Base-by-base conservation (phyloP, 768 basidiomycete genomes). In the Pisolithus albus region DNA sequence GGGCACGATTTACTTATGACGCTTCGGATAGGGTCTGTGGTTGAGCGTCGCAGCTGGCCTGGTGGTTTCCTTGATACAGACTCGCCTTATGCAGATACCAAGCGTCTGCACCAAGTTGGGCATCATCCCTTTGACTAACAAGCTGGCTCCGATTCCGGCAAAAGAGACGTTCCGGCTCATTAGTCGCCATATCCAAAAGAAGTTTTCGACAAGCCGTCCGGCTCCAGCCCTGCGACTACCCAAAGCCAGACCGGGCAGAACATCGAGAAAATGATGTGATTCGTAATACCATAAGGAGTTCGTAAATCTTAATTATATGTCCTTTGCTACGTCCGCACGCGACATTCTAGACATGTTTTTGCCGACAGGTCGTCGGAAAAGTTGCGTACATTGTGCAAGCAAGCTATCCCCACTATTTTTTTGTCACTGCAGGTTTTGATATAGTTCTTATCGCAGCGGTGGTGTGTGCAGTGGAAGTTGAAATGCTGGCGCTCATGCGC, bases 391-490 rank as follows among this genome's bases (percentile, higher is more conserved):
- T 55, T 61, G 8, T 61, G 73, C 53, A 60, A 62, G 23, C 52
- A 56, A 7, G 76, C 78, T 5, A 69, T 81, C 5, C 71, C 74
- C 47, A 84, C 84, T 1, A 73, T 11, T 86, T 87, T 1, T 92
- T 92, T 62, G 64, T 83, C 16, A 89, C 89, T 0, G 85, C 88
- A 6, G 91, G 91, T n/a, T 79, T 84, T 75, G 79, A 84, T 49
- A 79, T 88, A 5, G 52, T 86, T 3, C 16, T 36, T 21, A 11
- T 63, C 1, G 70, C 82, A 0, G 59, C 71, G 13, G 70, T 87
- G 2, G 86, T 90, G 0, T 76, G 78, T 1, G 70, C 70, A 0
- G 77, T 86, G 16, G 87, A 91, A 59, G 65, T 90, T 40, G 79
- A 73, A 0, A 69, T 92, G 40, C 68, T 92, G 7, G n/a, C n/a